Evolutionary conservation across 169 alveolate genomes (phyloP).

Genomic region (Eimeria acervulina): DNA sequence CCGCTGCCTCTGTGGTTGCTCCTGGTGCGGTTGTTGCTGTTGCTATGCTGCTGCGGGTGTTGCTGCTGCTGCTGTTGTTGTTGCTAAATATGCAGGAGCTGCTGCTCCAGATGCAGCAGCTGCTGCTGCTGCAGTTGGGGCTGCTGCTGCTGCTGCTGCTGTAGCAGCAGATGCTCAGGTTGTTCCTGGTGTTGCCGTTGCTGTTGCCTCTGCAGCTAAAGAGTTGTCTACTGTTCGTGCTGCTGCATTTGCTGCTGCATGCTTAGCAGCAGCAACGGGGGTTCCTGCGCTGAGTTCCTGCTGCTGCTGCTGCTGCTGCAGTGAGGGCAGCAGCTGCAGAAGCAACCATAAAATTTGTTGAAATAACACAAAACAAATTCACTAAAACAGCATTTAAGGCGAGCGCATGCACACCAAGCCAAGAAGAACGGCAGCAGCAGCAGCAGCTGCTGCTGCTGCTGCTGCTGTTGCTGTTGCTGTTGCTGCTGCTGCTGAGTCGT

Average conservation of each 20-base stretch:
- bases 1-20: background rate
- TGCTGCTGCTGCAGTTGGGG: too few species aligned
- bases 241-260: too few species aligned
- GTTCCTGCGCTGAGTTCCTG: background rate
- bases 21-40: too few species aligned
- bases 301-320: slow-evolving; percentile 27
- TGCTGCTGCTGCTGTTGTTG: slow-evolving; percentile 17
- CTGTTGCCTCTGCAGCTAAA: background rate
- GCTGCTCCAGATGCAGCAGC: too few species aligned
- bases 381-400: background rate
- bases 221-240: background rate
- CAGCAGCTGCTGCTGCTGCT: background rate
- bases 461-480: background rate
- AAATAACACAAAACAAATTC: background rate
- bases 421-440: background rate
- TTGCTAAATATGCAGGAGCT: background rate
- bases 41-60: background rate
- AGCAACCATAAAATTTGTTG: background rate
- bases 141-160: background rate
- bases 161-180: background rate
- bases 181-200: background rate
- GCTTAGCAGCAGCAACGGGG: background rate
- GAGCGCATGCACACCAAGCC: background rate
- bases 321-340: slow-evolving; percentile 15
- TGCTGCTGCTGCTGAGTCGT: background rate